These are phyloP conservation scores for Pilatotrama ljubarskyi DNA, from an alignment of 768 basidiomycete species.

Conservation along the genomic window DNA sequence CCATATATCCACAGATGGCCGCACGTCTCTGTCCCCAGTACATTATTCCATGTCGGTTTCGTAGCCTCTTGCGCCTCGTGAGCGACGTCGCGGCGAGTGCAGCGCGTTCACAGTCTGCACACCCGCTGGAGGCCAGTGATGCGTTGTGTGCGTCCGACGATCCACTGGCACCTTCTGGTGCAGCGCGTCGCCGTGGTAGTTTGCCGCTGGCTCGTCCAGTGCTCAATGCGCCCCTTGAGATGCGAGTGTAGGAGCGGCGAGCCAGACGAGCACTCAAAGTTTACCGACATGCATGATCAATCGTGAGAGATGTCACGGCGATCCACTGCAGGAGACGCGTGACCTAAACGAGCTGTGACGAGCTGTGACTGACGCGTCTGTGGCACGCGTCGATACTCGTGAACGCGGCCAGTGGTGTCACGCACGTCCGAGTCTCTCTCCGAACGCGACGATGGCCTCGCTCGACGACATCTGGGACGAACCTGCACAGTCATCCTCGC, in stretches of 20 bases:
- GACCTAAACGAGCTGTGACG: conserved; percentile 18
- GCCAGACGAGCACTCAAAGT: conserved; percentile 1
- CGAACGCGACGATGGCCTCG: conserved; percentile 33
- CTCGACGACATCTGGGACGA: conserved; percentile 65
- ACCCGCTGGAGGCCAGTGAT: too few relatives aligned
- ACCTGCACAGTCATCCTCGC: conserved; percentile 37
- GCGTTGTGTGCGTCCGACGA: too few relatives aligned
- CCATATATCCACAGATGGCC: too few relatives aligned
- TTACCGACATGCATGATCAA: background rate
- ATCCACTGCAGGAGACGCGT: background rate
- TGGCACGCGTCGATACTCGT: conserved; percentile 3
- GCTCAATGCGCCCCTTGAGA: conserved; percentile 75
- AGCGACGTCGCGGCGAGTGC: too few relatives aligned
- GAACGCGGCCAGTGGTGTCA: too few relatives aligned
- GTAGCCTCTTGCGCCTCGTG: too few relatives aligned
- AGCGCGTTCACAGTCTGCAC: too few relatives aligned
- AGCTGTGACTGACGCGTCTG: conserved; percentile 10
- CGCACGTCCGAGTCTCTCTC: too few relatives aligned
- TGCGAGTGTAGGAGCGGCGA: conserved; percentile 48
- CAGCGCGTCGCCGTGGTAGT: conserved; percentile 83
- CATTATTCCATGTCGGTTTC: too few relatives aligned
- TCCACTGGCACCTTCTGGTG: too few relatives aligned
- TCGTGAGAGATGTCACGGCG: background rate
- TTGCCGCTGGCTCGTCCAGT: conserved; percentile 84
- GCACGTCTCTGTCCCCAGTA: too few relatives aligned